Percentiles rank a stretch among this genome's conserved stretches.
Conservation (phyloP, 2,329 filamentous ascomycete species). For the Trichoderma hamatum region DNA sequence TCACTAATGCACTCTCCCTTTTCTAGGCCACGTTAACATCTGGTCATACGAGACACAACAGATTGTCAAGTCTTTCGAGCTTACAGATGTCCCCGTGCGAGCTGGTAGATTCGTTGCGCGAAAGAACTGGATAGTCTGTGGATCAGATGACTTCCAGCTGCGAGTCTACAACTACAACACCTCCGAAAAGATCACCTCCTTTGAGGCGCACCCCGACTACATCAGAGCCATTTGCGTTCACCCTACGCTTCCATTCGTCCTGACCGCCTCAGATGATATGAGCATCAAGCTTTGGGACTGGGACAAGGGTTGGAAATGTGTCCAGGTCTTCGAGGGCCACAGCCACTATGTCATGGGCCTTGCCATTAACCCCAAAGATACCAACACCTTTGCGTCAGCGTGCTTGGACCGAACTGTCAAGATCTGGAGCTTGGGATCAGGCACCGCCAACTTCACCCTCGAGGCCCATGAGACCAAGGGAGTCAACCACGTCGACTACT, state of each 20-base stretch:
- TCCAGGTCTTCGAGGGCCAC: constrained; percentile 95
- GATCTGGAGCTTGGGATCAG: constrained; percentile 93
- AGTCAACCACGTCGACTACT: constrained; percentile 96
- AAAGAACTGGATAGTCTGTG: constrained; percentile 99
- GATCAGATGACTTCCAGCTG: constrained; percentile 85
- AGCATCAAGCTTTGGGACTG: constrained; percentile 99
- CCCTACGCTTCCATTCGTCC: constrained; percentile 90
- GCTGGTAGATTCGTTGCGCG: constrained; percentile 94
- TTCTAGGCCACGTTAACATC: constrained; percentile 90
- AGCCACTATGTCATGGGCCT: constrained; percentile 96
- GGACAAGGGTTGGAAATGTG: constrained; percentile 98
- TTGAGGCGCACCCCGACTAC: constrained; percentile 97
- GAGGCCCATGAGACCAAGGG: constrained; percentile 97
- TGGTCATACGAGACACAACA: constrained; percentile 98
- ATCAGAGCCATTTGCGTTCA: constrained; percentile 96
- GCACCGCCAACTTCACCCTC: constrained; percentile 93
- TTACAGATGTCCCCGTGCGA: constrained; percentile 96
- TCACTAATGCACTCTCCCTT: constrained; percentile 5
- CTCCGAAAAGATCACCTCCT: constrained; percentile 95
- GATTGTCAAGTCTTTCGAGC: constrained; percentile 98
- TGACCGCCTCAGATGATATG: constrained; percentile 98
- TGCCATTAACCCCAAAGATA: constrained; percentile 96
- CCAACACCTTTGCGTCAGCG: constrained; percentile 87
- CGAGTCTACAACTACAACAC: constrained; percentile 99
- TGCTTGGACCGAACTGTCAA: constrained; percentile 97